Evolutionary conservation across 129 eudicot species (phyloP).

Genomic region (Artemisia tridentata): DNA sequence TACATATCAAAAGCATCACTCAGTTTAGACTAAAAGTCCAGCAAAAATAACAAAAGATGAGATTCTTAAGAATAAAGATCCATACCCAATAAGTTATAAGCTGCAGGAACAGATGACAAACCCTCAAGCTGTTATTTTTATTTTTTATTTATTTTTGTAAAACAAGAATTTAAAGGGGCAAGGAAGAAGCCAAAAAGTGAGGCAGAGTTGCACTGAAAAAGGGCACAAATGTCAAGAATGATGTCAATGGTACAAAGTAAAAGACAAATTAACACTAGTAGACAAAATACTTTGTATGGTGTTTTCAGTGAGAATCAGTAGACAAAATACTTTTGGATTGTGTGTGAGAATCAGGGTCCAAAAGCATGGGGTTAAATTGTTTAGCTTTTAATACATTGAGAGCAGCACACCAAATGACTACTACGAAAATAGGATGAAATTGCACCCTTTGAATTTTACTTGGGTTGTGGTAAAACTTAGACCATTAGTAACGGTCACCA

Average conservation of each 20-base stretch:
- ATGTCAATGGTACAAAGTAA: conserved; percentile 28
- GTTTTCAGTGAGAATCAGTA: conserved; percentile 13
- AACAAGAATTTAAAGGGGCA: conserved; percentile 1
- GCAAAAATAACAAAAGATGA: conserved; percentile 21
- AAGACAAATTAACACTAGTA: conserved; percentile 24
- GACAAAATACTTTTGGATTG: neutral
- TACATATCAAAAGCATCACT: neutral
- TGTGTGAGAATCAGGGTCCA: conserved; percentile 15
- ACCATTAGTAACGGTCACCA: no score
- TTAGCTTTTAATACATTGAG: no score
- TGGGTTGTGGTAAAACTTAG: no score
- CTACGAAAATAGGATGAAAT: no score
- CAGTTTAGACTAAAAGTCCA: conserved; percentile 7
- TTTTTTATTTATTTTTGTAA: neutral
- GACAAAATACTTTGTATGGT: conserved; percentile 25
- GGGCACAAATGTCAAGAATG: conserved; percentile 35
- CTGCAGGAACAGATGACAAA: conserved; percentile 13
- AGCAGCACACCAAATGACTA: no score
- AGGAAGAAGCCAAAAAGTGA: conserved; percentile 24
- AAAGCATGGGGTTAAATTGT: conserved; percentile 26
- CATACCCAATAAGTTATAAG: conserved; percentile 9
- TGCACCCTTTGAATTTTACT: no score
- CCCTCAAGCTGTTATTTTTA: neutral
- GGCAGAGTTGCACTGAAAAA: conserved; percentile 8
- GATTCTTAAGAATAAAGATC: neutral